phyloP scores from a whole-genome alignment of 129 eudicot genomes.

The Escallonia herrerae region DNA sequence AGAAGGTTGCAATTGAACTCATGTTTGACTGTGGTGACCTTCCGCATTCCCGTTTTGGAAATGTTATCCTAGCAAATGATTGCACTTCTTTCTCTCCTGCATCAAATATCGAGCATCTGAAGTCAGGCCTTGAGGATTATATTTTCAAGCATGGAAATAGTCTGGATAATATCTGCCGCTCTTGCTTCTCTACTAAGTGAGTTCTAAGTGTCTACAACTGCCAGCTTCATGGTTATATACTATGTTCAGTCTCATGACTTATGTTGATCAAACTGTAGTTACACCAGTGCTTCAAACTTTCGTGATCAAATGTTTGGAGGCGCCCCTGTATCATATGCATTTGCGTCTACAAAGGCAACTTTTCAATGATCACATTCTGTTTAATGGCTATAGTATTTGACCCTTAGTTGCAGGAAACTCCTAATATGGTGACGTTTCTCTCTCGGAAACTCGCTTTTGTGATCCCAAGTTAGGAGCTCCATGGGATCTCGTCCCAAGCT shows the following conservation, averaged over 20 bases:
- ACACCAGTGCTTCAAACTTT: no score
- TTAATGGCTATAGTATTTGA: no score
- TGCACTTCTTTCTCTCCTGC: slow-evolving; percentile 33
- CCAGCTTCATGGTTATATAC: background rate
- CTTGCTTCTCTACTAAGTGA: slow-evolving; percentile 63
- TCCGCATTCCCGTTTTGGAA: slow-evolving; percentile 29
- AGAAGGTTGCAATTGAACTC: slow-evolving; percentile 80
- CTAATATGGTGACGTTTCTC: no score
- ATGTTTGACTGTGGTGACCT: slow-evolving; percentile 39
- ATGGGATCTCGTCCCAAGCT: no score
- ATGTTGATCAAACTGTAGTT: no score
- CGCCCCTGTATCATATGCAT: no score
- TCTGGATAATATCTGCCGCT: slow-evolving; percentile 34
- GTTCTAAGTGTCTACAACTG: slow-evolving; percentile 11
- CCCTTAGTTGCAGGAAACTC: no score
- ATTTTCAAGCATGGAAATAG: slow-evolving; percentile 62
- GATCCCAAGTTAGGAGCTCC: no score
- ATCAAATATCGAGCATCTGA: slow-evolving; percentile 33
- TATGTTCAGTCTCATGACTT: background rate
- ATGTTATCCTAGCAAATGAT: slow-evolving; percentile 35
- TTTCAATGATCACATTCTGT: no score
- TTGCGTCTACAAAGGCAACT: no score
- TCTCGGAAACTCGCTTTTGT: no score
- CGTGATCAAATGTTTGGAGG: no score
- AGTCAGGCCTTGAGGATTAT: slow-evolving; percentile 68